Percentiles rank a stretch among this genome's conserved stretches.
These are phyloP conservation scores for Lasiosphaeria miniovina DNA, from an alignment of 495 filamentous ascomycete species.

Conservation along the genomic window DNA sequence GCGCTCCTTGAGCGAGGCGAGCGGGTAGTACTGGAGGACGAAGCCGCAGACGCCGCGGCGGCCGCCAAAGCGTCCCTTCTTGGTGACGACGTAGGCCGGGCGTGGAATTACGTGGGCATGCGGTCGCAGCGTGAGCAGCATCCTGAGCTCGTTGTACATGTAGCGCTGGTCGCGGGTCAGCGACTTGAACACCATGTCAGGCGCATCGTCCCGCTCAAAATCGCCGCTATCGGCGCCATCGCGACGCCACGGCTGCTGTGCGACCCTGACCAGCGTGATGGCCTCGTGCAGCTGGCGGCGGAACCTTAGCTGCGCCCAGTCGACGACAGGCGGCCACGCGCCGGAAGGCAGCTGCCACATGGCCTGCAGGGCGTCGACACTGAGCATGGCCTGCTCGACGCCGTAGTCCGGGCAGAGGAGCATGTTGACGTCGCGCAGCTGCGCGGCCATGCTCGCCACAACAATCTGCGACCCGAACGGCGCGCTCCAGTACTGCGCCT, in stretches of 20 bases:
- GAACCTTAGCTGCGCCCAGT: slow-evolving; percentile 36
- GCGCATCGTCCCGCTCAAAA: slow-evolving; percentile 2
- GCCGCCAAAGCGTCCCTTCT: slow-evolving; percentile 32
- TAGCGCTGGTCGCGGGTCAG: slow-evolving; percentile 31
- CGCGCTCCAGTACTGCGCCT: slow-evolving; percentile 27
- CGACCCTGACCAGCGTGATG: slow-evolving; percentile 37
- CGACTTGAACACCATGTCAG: slow-evolving; percentile 36
- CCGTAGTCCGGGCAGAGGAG: slow-evolving; percentile 34
- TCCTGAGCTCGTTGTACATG: slow-evolving; percentile 42
- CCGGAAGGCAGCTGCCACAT: slow-evolving; percentile 24
- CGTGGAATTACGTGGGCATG: slow-evolving; percentile 30
- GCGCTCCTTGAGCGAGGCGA: slow-evolving; percentile 27
- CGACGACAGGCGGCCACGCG: slow-evolving; percentile 31
- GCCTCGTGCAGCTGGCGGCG: slow-evolving; percentile 39
- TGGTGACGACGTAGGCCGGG: slow-evolving; percentile 32
- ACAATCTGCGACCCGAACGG: slow-evolving; percentile 41
- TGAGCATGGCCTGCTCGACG: slow-evolving; percentile 36
- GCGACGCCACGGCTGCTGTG: neutral
- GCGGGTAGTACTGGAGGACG: slow-evolving; percentile 28
- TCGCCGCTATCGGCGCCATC: slow-evolving; percentile 18
- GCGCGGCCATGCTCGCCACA: slow-evolving; percentile 29
- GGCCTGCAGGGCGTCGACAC: slow-evolving; percentile 23
- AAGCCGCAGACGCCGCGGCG: slow-evolving; percentile 34
- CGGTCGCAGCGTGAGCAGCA: slow-evolving; percentile 23
- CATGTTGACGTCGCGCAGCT: slow-evolving; percentile 28